Evolutionary conservation across 345 rosid genomes (phyloP).

Genomic region (Populus pruinosa): DNA sequence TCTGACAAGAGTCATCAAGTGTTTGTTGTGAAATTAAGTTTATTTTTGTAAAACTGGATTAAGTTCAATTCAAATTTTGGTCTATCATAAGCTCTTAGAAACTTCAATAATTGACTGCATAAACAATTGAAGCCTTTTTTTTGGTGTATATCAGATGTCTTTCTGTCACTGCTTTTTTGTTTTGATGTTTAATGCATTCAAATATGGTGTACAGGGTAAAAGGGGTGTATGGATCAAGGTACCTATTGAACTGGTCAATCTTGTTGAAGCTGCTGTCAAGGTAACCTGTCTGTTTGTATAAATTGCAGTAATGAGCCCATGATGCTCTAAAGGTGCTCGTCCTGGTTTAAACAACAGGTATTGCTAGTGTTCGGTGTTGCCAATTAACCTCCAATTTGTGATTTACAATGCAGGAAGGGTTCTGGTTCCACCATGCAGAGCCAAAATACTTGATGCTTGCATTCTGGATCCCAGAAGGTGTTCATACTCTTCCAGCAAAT

Average conservation of each 20-base stretch:
- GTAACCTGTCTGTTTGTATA: conserved; percentile 26
- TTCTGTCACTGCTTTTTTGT: not conserved
- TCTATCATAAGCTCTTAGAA: not conserved
- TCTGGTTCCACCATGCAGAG: conserved; percentile 93
- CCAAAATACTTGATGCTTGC: conserved; percentile 75
- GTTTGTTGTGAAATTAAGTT: not conserved
- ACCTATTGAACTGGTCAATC: conserved; percentile 58
- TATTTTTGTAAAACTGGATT: not conserved
- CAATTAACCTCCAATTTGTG: not conserved
- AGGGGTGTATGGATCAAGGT: conserved; percentile 88
- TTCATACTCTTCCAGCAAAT: conserved; percentile 69
- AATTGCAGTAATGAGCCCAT: not conserved
- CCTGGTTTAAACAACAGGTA: not conserved
- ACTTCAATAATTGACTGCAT: not conserved
- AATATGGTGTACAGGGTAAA: conserved; percentile 53
- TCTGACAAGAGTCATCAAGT: not conserved
- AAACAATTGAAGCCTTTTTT: not conserved
- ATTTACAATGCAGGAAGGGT: conserved; percentile 64
- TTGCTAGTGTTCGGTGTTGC: not conserved
- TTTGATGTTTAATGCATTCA: not conserved
- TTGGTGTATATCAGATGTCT: not conserved
- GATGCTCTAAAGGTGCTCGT: not conserved
- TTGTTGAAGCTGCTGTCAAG: conserved; percentile 74
- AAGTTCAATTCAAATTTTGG: not conserved
- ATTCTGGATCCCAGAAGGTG: conserved; percentile 66